phyloP scores from a whole-genome alignment of 345 rosid genomes.

The Brassica incana region DNA sequence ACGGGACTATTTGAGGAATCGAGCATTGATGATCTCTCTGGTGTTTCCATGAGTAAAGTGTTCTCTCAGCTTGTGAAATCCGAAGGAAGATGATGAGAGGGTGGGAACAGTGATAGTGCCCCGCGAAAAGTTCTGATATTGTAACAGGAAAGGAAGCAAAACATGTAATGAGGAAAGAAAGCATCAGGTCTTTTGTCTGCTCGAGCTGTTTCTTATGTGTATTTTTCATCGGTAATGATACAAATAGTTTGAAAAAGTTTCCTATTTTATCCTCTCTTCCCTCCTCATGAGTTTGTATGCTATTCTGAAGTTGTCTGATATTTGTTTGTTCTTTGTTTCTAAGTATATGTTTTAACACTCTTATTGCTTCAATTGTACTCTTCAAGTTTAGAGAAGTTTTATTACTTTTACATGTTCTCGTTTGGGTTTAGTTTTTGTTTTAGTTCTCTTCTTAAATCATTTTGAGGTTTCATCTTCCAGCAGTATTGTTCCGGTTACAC shows the following conservation, averaged over 20 bases:
- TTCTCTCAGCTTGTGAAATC: constrained; percentile 91
- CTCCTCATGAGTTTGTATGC: constrained; percentile 25
- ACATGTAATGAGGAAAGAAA: constrained; percentile 2
- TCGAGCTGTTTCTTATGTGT: constrained; percentile 3
- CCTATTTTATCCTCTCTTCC: neutral
- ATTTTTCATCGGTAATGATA: constrained; percentile 12
- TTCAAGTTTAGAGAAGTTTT: constrained; percentile 15
- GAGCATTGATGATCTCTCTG: constrained; percentile 60
- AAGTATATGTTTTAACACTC: constrained; percentile 8
- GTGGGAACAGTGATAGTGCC: neutral
- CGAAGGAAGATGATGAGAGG: constrained; percentile 62
- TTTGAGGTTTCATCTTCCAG: neutral
- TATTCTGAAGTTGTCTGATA: constrained; percentile 18
- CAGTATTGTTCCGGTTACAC: neutral
- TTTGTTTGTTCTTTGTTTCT: constrained; percentile 25
- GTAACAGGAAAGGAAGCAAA: neutral
- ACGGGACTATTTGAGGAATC: constrained; percentile 44
- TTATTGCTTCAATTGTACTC: constrained; percentile 25
- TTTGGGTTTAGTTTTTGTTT: constrained; percentile 18
- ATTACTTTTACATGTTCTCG: constrained; percentile 3
- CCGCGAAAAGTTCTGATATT: neutral
- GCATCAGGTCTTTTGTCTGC: constrained; percentile 9
- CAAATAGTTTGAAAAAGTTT: neutral
- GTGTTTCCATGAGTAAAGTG: constrained; percentile 79
- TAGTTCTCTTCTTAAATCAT: neutral